A percentile compares a stretch with the other conserved stretches of the same genome.
These are phyloP conservation scores for Phaeodactylum tricornutum DNA, from an alignment of 108 stramenopile species.

Conservation along the genomic window DNA sequence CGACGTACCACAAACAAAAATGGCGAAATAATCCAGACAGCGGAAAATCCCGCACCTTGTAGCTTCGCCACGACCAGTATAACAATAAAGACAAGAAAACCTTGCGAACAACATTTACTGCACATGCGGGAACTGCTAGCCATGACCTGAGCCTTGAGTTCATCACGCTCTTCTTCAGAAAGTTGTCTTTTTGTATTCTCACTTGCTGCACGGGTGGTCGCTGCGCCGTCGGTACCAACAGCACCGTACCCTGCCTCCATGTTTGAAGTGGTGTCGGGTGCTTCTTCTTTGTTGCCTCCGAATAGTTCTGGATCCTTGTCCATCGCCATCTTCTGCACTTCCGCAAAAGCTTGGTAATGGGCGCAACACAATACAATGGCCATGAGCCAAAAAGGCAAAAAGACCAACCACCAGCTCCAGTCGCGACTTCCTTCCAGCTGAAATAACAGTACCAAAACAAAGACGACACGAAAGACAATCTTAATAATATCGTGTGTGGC, in stretches of 20 bases:
- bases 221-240: constrained; percentile 32
- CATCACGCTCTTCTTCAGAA: constrained; percentile 71
- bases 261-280: too few species aligned
- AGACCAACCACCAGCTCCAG: constrained; percentile 85
- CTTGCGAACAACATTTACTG: constrained; percentile 69
- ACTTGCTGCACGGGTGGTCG: constrained; percentile 14
- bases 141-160: constrained; percentile 62
- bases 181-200: constrained; percentile 14
- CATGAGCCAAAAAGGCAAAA: constrained; percentile 65
- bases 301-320: constrained; percentile 61
- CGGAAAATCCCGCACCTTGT: constrained; percentile 70
- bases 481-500: constrained; percentile 63
- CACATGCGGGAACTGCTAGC: constrained; percentile 43
- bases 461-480: constrained; percentile 37
- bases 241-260: constrained; percentile 35
- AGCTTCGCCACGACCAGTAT: constrained; percentile 63
- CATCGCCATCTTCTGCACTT: constrained; percentile 41
- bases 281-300: constrained; percentile 11
- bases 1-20: constrained; percentile 54
- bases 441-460: constrained; percentile 44
- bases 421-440: constrained; percentile 46
- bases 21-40: constrained; percentile 76
- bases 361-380: constrained; percentile 36
- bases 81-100: constrained; percentile 54
- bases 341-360: constrained; percentile 51